phyloP scores from a whole-genome alignment of 768 basidiomycete species.

The Tremella mesenterica region DNA sequence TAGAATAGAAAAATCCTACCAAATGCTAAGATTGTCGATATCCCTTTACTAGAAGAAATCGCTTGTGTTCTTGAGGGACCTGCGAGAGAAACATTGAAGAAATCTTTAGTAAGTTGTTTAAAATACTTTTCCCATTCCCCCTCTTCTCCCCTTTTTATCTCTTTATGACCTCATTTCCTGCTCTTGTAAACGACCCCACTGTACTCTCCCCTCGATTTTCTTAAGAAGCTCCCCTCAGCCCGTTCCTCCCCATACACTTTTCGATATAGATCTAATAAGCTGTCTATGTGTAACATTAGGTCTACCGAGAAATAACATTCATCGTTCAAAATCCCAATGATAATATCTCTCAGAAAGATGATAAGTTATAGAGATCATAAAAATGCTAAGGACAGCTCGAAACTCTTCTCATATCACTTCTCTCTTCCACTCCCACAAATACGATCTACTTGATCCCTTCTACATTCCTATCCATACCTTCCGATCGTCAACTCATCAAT shows the following conservation, averaged over 20 bases:
- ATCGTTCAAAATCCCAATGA: too few relatives aligned
- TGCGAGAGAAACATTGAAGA: not conserved
- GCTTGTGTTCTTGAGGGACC: not conserved
- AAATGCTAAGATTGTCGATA: conserved; percentile 3
- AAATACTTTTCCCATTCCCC: too few relatives aligned
- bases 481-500: not conserved
- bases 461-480: not conserved
- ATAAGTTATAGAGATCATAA: too few relatives aligned
- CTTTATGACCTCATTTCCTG: too few relatives aligned
- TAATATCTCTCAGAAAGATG: too few relatives aligned
- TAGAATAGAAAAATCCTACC: conserved; percentile 5
- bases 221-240: too few relatives aligned
- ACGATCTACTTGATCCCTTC: conserved; percentile 10
- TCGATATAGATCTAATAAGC: too few relatives aligned
- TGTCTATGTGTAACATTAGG: not conserved
- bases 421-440: not conserved
- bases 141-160: not conserved
- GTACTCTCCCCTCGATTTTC: too few relatives aligned
- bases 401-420: conserved; percentile 3
- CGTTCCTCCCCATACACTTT: too few relatives aligned
- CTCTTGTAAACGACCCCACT: too few relatives aligned
- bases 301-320: not conserved
- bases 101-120: not conserved
- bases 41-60: not conserved
- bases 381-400: conserved; percentile 1